Evolutionary conservation across 2,329 filamentous ascomycete genomes (phyloP), one percentile per base, ranked within the genome.

Genomic region (Pleurostoma richardsiae): DNA sequence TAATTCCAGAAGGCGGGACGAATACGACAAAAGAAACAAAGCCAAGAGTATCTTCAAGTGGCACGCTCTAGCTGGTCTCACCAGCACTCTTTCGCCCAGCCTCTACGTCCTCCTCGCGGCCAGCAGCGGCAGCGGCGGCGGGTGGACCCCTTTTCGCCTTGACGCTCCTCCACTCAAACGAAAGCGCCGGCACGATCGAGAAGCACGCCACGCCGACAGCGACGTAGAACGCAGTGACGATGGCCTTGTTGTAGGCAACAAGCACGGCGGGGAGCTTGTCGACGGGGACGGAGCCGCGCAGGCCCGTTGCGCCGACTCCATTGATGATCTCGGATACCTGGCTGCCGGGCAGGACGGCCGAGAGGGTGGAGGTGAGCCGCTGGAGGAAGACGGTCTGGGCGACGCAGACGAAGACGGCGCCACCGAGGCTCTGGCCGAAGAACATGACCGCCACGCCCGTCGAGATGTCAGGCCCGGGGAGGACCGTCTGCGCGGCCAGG

Each of bases 161-260:
- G 28, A 76, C 67, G 49, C 66, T 73, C 59, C 66, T 68, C 66
- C 66, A 69, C 56, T 73, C 70, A 50, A 73, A 64, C 1, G 58
- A 55, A 10, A 65, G 50, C 5, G 54, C 43, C 6, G 61, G 60
- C 31, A 64, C 29, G 42, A 65, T 61, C 1, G 64, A 59, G 10
- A 71, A 45, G 29, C 66, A 64, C 0, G 65, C 65, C 48, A 72
- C 46, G 8, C 66, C 69, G 26, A 64, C 55, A 42, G 57, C 54
- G 44, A 66, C 51, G 10, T 62, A 45, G 47, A 64, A 68, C 1
- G 64, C 58, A 40, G 56, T 49, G 5, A 51, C 55, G 10, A 69
- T 42, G 7, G 64, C 59, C 27, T 57, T 50, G 51, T 62, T 64
- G 54, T 69, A 69, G 11, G 63, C 63, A 29, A 44, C 28, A n/a